Conservation (phyloP, 1,284 basidiomycete genomes). For the Ustilago hordei region DNA sequence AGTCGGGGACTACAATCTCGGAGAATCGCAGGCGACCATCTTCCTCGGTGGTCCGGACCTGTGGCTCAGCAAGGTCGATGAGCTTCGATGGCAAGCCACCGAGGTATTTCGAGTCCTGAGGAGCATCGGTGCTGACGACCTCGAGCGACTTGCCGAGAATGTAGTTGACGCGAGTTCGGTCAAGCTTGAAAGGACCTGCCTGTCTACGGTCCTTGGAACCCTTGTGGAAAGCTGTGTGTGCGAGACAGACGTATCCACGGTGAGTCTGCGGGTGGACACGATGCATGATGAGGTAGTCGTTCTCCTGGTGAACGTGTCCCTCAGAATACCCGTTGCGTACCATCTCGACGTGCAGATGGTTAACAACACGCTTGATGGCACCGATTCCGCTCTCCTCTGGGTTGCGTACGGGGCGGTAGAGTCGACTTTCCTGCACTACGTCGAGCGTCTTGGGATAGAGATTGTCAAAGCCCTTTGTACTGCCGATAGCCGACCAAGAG, state of each 20-base stretch:
- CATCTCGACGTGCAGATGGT: constrained; percentile 66
- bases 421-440: constrained; percentile 58
- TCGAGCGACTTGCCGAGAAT: constrained; percentile 62
- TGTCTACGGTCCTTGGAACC: constrained; percentile 53
- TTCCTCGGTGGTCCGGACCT: constrained; percentile 34
- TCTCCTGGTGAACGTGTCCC: constrained; percentile 65
- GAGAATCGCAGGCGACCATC: constrained; percentile 46
- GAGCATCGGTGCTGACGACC: constrained; percentile 31
- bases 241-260: constrained; percentile 57
- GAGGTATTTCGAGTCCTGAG: constrained; percentile 44
- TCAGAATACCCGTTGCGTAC: constrained; percentile 58
- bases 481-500: constrained; percentile 65
- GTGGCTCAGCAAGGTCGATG: constrained; percentile 53
- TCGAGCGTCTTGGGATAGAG: constrained; percentile 62
- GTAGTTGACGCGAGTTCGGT: constrained; percentile 54
- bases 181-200: constrained; percentile 56
- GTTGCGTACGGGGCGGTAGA: constrained; percentile 43
- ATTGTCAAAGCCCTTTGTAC: constrained; percentile 64
- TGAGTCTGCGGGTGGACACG: constrained; percentile 65
- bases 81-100: constrained; percentile 56
- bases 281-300: constrained; percentile 62
- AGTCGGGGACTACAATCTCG: constrained; percentile 60
- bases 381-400: constrained; percentile 57
- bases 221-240: constrained; percentile 62
- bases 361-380: constrained; percentile 58